Evolutionary conservation across 148 eudicot species (phyloP), one percentile per base, ranked within the genome.

Genomic region (Tetragonia tetragonoides): DNA sequence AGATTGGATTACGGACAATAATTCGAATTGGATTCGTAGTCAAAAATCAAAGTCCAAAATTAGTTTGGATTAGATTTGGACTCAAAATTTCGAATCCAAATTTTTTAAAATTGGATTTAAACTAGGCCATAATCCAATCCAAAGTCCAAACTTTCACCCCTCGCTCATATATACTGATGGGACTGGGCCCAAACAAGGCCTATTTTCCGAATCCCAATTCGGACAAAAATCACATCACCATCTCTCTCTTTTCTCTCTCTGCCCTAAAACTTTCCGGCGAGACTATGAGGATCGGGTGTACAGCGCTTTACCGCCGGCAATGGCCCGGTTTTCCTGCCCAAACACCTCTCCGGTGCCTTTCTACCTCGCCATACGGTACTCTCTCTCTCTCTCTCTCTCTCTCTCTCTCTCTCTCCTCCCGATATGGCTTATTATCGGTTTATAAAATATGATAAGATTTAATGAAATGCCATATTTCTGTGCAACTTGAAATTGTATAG

Each of bases 331-430:
- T 6, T 62, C 20, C 7, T 17, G 41, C 59, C 37, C 21, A 21
- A 41, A 37, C 1, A 1, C 20, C 0, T 47, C 60, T 38, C 64
- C 84, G 84, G 3, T 3, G 69, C 8, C 74, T 61, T 47, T 78
- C 78, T 3, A 68, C 75, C 64, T 60, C 78, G 6, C 53, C 38
- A 24, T 78, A 51, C 51, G 84, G 84, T 82, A 61, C 57, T 49
- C 4, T n/a, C n/a, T n/a, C n/a, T n/a, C n/a, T n/a, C n/a, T n/a
- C n/a, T n/a, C n/a, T n/a, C n/a, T n/a, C n/a, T n/a, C 37, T 6
- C 37, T 34, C 60, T 70, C 77, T 40, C 56, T 37, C 65, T 69
- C 10, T 16, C 66, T 72, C 38, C 24, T 7, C 53, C 20, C 2
- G 16, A 54, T 18, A 38, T 17, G 18, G 8, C 61, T 18, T 38